Evolutionary conservation across 768 basidiomycete genomes (phyloP), one percentile per base, ranked within the genome.

Genomic region (Lentinula detonsa): DNA sequence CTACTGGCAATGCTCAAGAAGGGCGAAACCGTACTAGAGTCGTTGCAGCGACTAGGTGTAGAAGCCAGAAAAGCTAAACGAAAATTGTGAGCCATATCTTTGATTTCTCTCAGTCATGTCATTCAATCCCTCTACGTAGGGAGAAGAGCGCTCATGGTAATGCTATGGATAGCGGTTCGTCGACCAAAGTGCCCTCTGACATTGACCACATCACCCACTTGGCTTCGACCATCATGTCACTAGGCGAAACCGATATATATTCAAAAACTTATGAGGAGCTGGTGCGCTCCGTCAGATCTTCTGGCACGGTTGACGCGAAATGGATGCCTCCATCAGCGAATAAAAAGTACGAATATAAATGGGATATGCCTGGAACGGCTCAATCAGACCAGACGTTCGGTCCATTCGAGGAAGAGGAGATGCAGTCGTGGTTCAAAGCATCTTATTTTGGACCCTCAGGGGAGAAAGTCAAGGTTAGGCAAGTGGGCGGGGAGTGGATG

Each of bases 11-110:
- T 90, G 73, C 80, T 98, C 67, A 90, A 90, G 73, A 88, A 90
- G 67, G 93, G 95, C 1, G 97, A 98, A 73, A 91, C 91, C 0
- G 88, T 98, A 2, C 76, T 98, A 35, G 91, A 93, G 69, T 93
- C 93, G 13, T 73, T 99, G 50, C 91, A 93, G 66, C 83, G 97
- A 18, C 74, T 98, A 4, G 96, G 96, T 9, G 74, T 76, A 4
- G 81, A 81, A 66, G 81, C 85, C 46, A 90, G 86, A 72, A 56
- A 85, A 79, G 71, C 71, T 73, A 61, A 76, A 72, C 69, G 72
- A 70, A 52, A 61, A 59, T 55, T 37, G 72, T 71, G 68, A 65
- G 78, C 76, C 63, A 15, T 34, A 9, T n/a, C 13, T 40, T 2
- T 6, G 13, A 23, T 18, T 16, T 10, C 11, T 33, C 16, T 9